Percentiles rank a stretch among this genome's conserved stretches.
Conservation (phyloP, 352 stramenopile species). For the Phytophthora agathidicida region DNA sequence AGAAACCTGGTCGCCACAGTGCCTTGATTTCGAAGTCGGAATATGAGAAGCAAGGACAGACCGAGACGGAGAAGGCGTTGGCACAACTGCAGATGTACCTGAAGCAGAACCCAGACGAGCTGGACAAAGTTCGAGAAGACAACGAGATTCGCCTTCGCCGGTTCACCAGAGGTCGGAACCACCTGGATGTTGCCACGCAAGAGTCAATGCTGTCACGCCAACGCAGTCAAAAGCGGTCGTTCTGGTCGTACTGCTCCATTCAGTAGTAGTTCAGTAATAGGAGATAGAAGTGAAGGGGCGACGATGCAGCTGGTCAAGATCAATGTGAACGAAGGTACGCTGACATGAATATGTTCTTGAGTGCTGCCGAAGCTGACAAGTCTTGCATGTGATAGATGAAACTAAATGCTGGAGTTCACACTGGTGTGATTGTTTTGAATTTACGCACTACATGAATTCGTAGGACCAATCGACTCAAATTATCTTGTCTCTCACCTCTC, state of each 20-base stretch:
- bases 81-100: constrained; percentile 69
- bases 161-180: constrained; percentile 79
- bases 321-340: constrained; percentile 15
- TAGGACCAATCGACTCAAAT: constrained; percentile 21
- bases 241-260: constrained; percentile 55
- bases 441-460: constrained; percentile 24
- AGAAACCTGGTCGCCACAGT: constrained; percentile 68
- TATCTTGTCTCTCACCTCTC: constrained; percentile 6
- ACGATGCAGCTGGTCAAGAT: background rate
- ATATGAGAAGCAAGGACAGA: constrained; percentile 68
- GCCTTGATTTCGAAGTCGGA: constrained; percentile 78
- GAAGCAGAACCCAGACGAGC: constrained; percentile 68
- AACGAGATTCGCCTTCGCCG: constrained; percentile 82
- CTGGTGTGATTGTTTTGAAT: constrained; percentile 19
- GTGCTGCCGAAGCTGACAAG: constrained; percentile 3
- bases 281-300: constrained; percentile 31
- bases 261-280: constrained; percentile 54
- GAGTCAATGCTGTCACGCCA: constrained; percentile 48
- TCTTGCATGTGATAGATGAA: constrained; percentile 17
- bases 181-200: constrained; percentile 69
- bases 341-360: background rate
- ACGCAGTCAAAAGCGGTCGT: constrained; percentile 34
- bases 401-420: constrained; percentile 12
- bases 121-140: constrained; percentile 82
- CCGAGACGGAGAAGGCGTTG: constrained; percentile 79